These are phyloP conservation scores for Salvia rosmarinus DNA, from an alignment of 257 asterid species.

Conservation along the genomic window DNA sequence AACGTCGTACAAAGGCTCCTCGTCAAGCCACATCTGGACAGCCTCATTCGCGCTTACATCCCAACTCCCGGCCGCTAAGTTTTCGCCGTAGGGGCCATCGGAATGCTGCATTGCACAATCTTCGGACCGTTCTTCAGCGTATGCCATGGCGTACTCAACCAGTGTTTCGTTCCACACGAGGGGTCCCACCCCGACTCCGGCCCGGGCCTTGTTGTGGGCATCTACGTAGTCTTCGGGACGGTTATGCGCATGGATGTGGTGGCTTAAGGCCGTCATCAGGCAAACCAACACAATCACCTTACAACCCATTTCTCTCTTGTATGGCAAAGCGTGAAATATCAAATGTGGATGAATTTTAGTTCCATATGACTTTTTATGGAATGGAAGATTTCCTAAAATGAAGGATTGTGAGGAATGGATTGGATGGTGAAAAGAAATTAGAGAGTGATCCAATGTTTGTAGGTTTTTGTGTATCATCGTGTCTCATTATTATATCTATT, in stretches of 20 bases:
- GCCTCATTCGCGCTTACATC: constrained; percentile 40
- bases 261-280: background rate
- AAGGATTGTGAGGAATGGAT: constrained; percentile 6
- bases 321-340: background rate
- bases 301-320: constrained; percentile 23
- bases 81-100: constrained; percentile 53
- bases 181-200: constrained; percentile 40
- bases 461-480: no score
- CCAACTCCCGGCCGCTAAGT: constrained; percentile 47
- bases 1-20: constrained; percentile 41
- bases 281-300: constrained; percentile 24
- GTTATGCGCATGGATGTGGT: constrained; percentile 34
- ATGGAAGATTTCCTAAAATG: background rate
- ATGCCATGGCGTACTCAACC: constrained; percentile 44
- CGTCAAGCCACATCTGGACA: constrained; percentile 44
- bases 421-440: constrained; percentile 20
- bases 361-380: background rate
- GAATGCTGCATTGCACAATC: constrained; percentile 54
- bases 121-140: constrained; percentile 34
- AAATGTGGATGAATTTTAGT: background rate
- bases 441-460: no score
- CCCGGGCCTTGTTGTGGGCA: constrained; percentile 49
- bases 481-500: no score
- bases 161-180: constrained; percentile 47
- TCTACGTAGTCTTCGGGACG: constrained; percentile 35